Conservation (phyloP, 768 basidiomycete species). For the Sarcodon sp. region DNA sequence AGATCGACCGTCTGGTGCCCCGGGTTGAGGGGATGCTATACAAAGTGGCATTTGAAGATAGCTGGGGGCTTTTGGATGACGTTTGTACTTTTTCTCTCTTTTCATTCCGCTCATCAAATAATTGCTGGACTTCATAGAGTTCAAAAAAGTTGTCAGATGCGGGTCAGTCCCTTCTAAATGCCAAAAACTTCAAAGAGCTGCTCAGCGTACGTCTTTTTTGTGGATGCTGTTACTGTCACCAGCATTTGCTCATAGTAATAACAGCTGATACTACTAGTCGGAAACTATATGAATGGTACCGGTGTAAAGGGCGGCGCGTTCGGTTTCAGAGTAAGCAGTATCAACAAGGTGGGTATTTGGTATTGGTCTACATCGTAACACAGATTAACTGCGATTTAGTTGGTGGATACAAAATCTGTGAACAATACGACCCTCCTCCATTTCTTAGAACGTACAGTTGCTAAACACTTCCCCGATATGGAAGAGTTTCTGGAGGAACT, state of each 20-base stretch:
- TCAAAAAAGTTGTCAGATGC: constrained; percentile 75
- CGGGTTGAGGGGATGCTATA: constrained; percentile 96
- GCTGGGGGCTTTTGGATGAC: constrained; percentile 70
- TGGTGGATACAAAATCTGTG: constrained; percentile 95
- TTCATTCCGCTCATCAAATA: neutral
- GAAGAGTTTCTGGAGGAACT: constrained; percentile 84
- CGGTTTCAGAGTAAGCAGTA: constrained; percentile 93
- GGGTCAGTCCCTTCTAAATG: constrained; percentile 64
- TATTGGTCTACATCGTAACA: neutral
- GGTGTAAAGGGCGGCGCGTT: constrained; percentile 95
- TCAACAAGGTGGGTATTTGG: constrained; percentile 64
- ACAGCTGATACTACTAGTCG: constrained; percentile 84
- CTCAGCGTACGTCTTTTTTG: constrained; percentile 45
- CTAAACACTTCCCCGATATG: constrained; percentile 80
- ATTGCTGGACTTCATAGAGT: constrained; percentile 32
- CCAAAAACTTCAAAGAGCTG: constrained; percentile 83
- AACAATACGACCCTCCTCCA: constrained; percentile 91
- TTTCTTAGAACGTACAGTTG: constrained; percentile 83
- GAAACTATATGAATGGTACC: constrained; percentile 97
- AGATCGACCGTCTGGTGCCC: constrained; percentile 79
- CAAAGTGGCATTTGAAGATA: constrained; percentile 79
- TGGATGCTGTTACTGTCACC: neutral
- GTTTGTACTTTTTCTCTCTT: constrained; percentile 25
- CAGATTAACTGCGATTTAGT: constrained; percentile 25
- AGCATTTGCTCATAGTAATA: neutral